Percentiles rank a stretch among this genome's conserved stretches.
Conservation (phyloP, 2,329 filamentous ascomycete species). For the Hypomyces perniciosus region DNA sequence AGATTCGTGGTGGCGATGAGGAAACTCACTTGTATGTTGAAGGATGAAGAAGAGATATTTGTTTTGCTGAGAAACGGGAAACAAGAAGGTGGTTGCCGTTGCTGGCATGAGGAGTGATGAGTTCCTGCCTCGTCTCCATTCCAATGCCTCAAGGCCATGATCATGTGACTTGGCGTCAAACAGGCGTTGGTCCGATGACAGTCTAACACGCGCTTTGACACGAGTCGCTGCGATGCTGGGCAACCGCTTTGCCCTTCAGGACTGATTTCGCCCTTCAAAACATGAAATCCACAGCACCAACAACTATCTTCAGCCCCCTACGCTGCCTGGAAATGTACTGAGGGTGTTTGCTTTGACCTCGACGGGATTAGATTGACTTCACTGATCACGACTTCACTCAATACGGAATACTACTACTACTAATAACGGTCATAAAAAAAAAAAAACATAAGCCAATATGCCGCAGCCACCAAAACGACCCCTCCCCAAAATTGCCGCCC, state of each 20-base stretch:
- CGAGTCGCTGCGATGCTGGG: neutral
- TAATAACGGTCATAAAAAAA: neutral
- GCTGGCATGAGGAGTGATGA: neutral
- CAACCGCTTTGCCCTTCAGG: neutral
- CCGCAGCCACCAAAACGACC: constrained; percentile 11
- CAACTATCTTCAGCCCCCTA: too few species aligned
- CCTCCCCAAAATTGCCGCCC: constrained; percentile 32
- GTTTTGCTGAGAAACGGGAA: too few species aligned
- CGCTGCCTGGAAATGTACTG: too few species aligned
- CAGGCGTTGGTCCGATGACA: constrained; percentile 11
- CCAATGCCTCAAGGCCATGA: neutral
- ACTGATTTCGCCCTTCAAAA: neutral
- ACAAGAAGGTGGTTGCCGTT: too few species aligned
- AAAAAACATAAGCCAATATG: constrained; percentile 5
- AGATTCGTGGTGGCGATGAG: neutral
- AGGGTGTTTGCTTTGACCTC: neutral
- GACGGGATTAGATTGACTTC: neutral
- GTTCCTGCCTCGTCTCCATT: neutral
- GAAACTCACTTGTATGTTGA: neutral
- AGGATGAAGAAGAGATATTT: too few species aligned
- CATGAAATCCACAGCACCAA: too few species aligned
- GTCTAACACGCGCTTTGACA: constrained; percentile 1
- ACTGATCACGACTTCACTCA: neutral
- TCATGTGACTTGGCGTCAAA: constrained; percentile 25
- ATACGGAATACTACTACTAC: neutral